Conservation (phyloP, 192 early-diverging fungal genomes). For the Entomortierella lignicola region DNA sequence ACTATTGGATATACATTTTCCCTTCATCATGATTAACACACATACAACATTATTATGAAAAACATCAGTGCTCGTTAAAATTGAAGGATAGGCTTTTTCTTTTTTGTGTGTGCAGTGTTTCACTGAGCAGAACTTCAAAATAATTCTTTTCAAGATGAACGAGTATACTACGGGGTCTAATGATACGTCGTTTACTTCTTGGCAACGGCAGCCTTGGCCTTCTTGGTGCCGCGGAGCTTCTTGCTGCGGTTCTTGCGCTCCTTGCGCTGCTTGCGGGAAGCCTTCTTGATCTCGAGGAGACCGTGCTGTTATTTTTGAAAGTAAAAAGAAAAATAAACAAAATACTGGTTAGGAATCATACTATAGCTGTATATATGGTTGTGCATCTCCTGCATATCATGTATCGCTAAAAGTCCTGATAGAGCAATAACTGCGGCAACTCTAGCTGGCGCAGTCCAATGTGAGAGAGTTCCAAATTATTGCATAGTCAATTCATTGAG, state of each 20-base stretch:
- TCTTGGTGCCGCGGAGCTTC: constrained; percentile 98
- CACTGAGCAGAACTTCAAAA: constrained; percentile 30
- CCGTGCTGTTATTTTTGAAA: constrained; percentile 54
- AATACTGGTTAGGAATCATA: not conserved
- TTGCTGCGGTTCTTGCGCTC: constrained; percentile 99
- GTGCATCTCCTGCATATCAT: no score
- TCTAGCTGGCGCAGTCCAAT: no score
- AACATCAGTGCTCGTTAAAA: not conserved
- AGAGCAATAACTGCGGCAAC: no score
- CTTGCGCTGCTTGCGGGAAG: constrained; percentile 98
- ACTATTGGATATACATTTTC: no score
- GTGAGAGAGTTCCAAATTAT: no score
- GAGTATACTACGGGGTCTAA: constrained; percentile 29
- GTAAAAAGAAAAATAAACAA: constrained; percentile 2
- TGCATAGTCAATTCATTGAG: no score
- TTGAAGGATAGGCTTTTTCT: not conserved
- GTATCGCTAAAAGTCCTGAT: no score
- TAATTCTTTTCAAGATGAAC: constrained; percentile 32
- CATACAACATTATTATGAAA: not conserved
- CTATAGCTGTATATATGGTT: not conserved
- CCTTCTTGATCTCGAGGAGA: constrained; percentile 74
- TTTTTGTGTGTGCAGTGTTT: constrained; percentile 1
- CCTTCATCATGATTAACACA: not conserved
- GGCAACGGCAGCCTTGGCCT: constrained; percentile 75
- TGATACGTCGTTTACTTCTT: constrained; percentile 67